Base-by-base conservation (phyloP, 2,329 filamentous ascomycete species). In the Xylaria hypoxylon region DNA sequence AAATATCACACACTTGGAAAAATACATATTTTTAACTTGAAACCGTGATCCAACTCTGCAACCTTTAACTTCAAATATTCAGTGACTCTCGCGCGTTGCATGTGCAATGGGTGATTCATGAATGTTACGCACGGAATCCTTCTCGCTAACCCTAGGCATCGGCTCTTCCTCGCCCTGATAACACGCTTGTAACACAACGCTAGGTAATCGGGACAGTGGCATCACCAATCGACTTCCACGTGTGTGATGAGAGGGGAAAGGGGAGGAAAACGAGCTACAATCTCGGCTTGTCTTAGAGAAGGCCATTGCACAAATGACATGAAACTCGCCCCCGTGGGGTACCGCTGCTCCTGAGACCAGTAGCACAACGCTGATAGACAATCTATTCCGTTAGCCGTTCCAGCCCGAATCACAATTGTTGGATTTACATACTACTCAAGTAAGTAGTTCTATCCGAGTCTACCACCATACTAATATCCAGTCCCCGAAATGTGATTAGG, bases 301-400 rank as follows among this genome's bases (percentile, higher is more conserved):
- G 56, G 48, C 11, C 53, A 59, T 53, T 50, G 35, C 26, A 22
- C 26, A 44, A 51, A 60, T 22, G 8, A 55, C 38, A 57, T 52
- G 63, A 65, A 65, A 65, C 64, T 52, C 40, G 52, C 42, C 48
- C 33, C 48, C 59, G 48, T 45, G 35, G 47, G 47, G 51, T 28
- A 22, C 1, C 31, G 42, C 45, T 6, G 24, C 62, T 52, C 26
- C 40, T 31, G 28, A 7, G 40, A 56, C 24, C 24, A 3, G 35
- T 45, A 50, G 22, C 24, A 35, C 24, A n/a, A 53, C 13, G 26
- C 45, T 22, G 31, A 22, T 7, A 42, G 33, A 42, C 6, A 35
- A 19, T 15, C 35, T 40, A 35, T 28, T 22, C 15, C 3, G 28
- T 24, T 26, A n/a, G 26, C 52, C 10, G 31, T 42, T 42, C 35